Evolutionary conservation across 2,329 filamentous ascomycete genomes (phyloP).

Genomic region (Boeremia exigua): DNA sequence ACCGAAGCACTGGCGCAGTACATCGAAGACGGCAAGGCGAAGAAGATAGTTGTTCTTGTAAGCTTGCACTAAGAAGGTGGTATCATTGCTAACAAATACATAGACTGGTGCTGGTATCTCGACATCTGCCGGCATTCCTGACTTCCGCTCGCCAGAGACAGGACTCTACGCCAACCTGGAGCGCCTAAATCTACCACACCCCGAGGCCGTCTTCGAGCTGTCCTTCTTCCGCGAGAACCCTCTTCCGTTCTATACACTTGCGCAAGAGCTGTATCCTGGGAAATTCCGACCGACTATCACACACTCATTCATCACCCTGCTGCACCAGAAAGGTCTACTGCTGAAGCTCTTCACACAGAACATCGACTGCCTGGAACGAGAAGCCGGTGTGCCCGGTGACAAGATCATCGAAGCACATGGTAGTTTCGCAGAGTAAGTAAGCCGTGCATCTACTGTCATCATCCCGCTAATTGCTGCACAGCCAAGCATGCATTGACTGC

Average conservation of each 20-base stretch:
- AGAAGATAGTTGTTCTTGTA: conserved; percentile 81
- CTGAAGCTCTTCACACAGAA: conserved; percentile 95
- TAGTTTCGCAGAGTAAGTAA: conserved; percentile 71
- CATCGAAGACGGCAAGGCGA: conserved; percentile 72
- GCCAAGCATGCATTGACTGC: conserved; percentile 91
- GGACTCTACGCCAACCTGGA: conserved; percentile 93
- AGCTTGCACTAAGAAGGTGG: conserved; percentile 12
- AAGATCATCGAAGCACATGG: conserved; percentile 93
- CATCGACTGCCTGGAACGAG: conserved; percentile 91
- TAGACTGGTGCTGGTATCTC: conserved; percentile 85
- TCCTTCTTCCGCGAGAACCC: conserved; percentile 85
- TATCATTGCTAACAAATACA: conserved; percentile 6
- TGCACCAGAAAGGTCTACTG: conserved; percentile 79
- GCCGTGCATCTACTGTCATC: rapidly evolving
- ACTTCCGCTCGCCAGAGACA: conserved; percentile 92
- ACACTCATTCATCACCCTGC: conserved; percentile 84
- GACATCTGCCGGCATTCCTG: conserved; percentile 77
- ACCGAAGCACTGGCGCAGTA: conserved; percentile 79
- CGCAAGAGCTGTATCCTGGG: conserved; percentile 90
- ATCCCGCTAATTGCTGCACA: conserved; percentile 31
- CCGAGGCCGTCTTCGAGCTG: conserved; percentile 95
- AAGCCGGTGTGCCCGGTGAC: conserved; percentile 80
- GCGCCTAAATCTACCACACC: conserved; percentile 81
- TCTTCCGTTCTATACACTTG: conserved; percentile 88
- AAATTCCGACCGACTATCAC: conserved; percentile 87